Evolutionary conservation across 2,329 filamentous ascomycete genomes (phyloP).

Genomic region (Xylariaceae sp.): DNA sequence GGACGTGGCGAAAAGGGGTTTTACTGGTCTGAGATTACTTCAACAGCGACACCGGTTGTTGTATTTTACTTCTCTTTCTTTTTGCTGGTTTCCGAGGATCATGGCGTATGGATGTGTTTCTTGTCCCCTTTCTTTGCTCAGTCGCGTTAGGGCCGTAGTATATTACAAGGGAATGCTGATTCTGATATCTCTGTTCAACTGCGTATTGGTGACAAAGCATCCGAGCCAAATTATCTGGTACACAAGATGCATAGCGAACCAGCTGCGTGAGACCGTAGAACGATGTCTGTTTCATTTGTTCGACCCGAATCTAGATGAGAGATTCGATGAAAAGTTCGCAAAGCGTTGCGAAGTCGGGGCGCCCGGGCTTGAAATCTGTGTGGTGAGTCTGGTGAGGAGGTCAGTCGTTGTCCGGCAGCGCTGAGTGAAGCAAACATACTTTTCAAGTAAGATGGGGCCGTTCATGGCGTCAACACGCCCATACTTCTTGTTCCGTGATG

Average conservation of each 20-base stretch:
- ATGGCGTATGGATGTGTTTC: no score
- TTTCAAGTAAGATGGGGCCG: conserved; percentile 85
- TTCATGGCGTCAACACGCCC: conserved; percentile 88
- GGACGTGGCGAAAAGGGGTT: no score
- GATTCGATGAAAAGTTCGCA: conserved; percentile 68
- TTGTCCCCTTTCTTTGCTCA: no score
- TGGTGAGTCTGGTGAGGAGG: conserved; percentile 52
- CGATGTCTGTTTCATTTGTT: conserved; percentile 38
- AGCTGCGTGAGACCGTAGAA: background rate
- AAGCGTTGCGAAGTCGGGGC: conserved; percentile 59
- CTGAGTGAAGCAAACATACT: conserved; percentile 49
- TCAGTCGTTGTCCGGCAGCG: conserved; percentile 21
- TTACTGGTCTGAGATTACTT: no score
- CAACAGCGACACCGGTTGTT: no score
- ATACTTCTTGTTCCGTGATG: conserved; percentile 87
- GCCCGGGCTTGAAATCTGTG: conserved; percentile 54
- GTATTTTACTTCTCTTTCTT: no score
- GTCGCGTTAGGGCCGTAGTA: no score
- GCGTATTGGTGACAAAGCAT: background rate
- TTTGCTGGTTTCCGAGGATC: no score
- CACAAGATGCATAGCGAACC: no score
- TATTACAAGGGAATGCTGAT: no score
- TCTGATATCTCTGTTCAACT: background rate
- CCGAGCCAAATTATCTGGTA: background rate
- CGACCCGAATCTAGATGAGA: conserved; percentile 66